A percentile compares a stretch with the other conserved stretches of the same genome.
Evolutionary conservation across 164 flowering plant genomes (phyloP).

Genomic region (Paratinospora sagittata): DNA sequence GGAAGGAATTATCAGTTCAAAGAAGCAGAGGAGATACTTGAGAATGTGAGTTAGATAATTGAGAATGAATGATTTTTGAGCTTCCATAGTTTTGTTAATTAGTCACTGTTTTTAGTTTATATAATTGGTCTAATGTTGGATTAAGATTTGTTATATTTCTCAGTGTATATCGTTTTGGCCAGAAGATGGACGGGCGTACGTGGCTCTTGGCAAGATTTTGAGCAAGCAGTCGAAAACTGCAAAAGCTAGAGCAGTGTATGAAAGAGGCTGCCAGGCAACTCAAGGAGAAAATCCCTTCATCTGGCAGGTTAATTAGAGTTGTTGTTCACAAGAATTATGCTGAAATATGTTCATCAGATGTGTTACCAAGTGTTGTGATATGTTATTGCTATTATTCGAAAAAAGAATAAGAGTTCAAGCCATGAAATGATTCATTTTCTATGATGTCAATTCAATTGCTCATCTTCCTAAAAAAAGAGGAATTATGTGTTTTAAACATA

Average conservation of each 20-base stretch:
- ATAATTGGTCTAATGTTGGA: background rate
- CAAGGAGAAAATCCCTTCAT: slow-evolving; percentile 92
- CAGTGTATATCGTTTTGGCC: slow-evolving; percentile 51
- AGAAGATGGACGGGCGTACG: slow-evolving; percentile 82
- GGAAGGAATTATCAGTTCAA: slow-evolving; percentile 43
- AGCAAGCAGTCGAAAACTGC: slow-evolving; percentile 50
- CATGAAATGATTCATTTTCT: background rate
- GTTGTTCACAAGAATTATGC: too few species aligned
- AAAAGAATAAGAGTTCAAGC: background rate
- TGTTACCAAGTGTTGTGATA: too few species aligned
- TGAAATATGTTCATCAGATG: too few species aligned
- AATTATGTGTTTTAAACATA: too few species aligned
- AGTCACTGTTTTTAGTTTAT: background rate
- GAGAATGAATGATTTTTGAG: background rate
- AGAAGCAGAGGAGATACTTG: slow-evolving; percentile 59
- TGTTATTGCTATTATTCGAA: too few species aligned
- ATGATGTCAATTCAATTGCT: too few species aligned
- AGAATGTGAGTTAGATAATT: slow-evolving; percentile 37
- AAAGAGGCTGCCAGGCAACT: slow-evolving; percentile 85
- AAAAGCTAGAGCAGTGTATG: slow-evolving; percentile 80
- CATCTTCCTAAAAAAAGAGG: too few species aligned
- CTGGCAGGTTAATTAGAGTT: slow-evolving; percentile 67
- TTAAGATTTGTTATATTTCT: slow-evolving; percentile 1
- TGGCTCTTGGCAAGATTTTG: slow-evolving; percentile 53
- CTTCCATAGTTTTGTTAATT: background rate